A percentile compares a stretch with the other conserved stretches of the same genome.
phyloP scores from a whole-genome alignment of 1,284 basidiomycete genomes.

The Tranzscheliella williamsii region DNA sequence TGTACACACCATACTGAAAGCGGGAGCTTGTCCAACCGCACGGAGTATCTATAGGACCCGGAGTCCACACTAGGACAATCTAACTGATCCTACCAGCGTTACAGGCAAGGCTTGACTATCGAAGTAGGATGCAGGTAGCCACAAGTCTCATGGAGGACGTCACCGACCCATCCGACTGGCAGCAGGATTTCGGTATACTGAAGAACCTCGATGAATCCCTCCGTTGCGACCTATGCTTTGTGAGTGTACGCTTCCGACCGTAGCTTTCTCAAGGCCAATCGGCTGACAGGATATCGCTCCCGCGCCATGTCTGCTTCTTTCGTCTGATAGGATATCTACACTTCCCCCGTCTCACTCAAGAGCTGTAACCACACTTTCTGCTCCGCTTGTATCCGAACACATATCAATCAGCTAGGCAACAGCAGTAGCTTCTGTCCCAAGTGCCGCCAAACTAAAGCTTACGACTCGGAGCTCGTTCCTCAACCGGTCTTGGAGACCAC shows the following conservation, averaged over 20 bases:
- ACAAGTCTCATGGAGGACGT: slow-evolving; percentile 40
- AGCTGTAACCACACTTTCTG: slow-evolving; percentile 56
- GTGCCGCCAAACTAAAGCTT: slow-evolving; percentile 55
- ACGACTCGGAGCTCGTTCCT: slow-evolving; percentile 50
- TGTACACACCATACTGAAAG: too few species aligned
- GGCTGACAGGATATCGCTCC: not conserved
- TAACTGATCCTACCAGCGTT: too few species aligned
- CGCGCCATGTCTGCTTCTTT: not conserved
- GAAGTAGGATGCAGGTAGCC: too few species aligned
- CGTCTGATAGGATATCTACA: slow-evolving; percentile 45
- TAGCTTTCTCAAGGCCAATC: not conserved
- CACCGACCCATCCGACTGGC: slow-evolving; percentile 56
- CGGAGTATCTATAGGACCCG: too few species aligned
- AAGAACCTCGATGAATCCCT: slow-evolving; percentile 45
- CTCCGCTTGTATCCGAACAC: slow-evolving; percentile 55
- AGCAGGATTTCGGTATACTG: slow-evolving; percentile 33
- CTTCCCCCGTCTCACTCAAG: slow-evolving; percentile 52
- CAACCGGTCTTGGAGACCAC: slow-evolving; percentile 48
- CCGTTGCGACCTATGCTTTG: slow-evolving; percentile 56
- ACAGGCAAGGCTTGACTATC: too few species aligned
- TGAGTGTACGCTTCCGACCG: slow-evolving; percentile 1
- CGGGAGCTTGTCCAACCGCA: too few species aligned
- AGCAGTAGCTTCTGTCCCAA: slow-evolving; percentile 53
- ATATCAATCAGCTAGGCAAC: slow-evolving; percentile 56
- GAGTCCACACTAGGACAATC: too few species aligned